Conservation (phyloP, 768 basidiomycete species). For the Mycena crocata region DNA sequence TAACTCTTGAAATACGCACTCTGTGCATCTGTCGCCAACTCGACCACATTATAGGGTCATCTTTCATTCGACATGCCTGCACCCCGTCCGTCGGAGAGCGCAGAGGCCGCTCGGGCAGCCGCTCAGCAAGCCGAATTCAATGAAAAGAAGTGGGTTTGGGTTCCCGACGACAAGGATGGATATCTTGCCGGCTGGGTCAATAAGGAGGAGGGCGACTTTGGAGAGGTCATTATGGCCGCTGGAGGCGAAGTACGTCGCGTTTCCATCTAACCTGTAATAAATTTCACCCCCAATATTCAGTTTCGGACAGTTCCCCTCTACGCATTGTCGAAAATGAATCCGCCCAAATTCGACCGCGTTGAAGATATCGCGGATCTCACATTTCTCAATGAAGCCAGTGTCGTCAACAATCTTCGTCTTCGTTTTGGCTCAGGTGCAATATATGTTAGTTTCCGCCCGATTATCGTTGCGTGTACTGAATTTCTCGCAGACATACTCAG, state of each 20-base stretch:
- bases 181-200: conserved; percentile 96
- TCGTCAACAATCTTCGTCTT: conserved; percentile 95
- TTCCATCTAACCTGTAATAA: conserved; percentile 4
- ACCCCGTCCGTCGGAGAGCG: conserved; percentile 61
- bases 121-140: conserved; percentile 96
- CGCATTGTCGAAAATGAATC: conserved; percentile 94
- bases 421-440: conserved; percentile 93
- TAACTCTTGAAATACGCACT: neutral
- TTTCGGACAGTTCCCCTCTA: conserved; percentile 80
- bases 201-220: conserved; percentile 84
- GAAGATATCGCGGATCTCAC: conserved; percentile 99
- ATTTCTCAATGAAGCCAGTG: conserved; percentile 97
- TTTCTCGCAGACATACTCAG: conserved; percentile 83
- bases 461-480: conserved; percentile 11
- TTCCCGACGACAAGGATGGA: conserved; percentile 91
- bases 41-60: conserved; percentile 12
- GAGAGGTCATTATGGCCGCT: conserved; percentile 86
- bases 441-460: conserved; percentile 71
- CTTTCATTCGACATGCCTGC: conserved; percentile 56
- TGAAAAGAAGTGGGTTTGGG: conserved; percentile 99
- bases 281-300: conserved; percentile 44
- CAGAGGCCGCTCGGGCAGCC: conserved; percentile 84
- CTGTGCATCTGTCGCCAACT: neutral
- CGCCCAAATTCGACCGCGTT: conserved; percentile 97
- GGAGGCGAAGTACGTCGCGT: conserved; percentile 77